Conservation (phyloP, 208 protist species). For the Crithidia sp. region DNA sequence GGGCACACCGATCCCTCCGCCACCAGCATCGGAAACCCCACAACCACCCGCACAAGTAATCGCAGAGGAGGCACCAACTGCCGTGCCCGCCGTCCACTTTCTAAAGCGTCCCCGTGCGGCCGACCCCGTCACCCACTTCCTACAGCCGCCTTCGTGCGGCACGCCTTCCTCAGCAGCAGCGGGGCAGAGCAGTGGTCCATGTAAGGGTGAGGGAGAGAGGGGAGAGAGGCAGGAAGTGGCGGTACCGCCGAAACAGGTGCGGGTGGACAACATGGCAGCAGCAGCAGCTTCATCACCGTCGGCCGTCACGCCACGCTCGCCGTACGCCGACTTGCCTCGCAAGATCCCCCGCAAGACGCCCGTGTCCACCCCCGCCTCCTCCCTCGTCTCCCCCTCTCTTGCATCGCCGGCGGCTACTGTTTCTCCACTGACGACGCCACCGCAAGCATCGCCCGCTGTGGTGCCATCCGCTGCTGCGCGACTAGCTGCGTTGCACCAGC, state of each 20-base stretch:
- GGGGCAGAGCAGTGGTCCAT: background rate
- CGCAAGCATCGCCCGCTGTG: background rate
- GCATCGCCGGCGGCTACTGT: constrained; percentile 13
- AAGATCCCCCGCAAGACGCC: constrained; percentile 48
- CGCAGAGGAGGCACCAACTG: background rate
- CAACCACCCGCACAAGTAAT: background rate
- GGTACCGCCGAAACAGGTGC: constrained; percentile 21
- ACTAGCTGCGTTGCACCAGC: constrained; percentile 23
- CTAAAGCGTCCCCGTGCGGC: constrained; percentile 46
- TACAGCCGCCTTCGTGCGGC: background rate
- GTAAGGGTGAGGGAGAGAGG: no score
- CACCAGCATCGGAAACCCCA: background rate
- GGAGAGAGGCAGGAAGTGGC: background rate
- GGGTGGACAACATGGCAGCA: background rate
- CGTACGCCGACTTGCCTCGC: constrained; percentile 25
- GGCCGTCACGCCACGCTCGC: constrained; percentile 25
- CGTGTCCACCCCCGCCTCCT: constrained; percentile 30
- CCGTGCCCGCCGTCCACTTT: background rate
- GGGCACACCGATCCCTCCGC: background rate
- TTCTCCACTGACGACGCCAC: background rate
- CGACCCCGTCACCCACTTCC: constrained; percentile 31
- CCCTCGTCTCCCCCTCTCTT: constrained; percentile 14
- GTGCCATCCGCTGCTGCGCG: constrained; percentile 4
- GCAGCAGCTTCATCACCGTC: background rate
- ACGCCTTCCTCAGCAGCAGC: background rate